These are phyloP conservation scores for Trichoderma koningii DNA, from an alignment of 2,329 filamentous ascomycete species.

Conservation along the genomic window DNA sequence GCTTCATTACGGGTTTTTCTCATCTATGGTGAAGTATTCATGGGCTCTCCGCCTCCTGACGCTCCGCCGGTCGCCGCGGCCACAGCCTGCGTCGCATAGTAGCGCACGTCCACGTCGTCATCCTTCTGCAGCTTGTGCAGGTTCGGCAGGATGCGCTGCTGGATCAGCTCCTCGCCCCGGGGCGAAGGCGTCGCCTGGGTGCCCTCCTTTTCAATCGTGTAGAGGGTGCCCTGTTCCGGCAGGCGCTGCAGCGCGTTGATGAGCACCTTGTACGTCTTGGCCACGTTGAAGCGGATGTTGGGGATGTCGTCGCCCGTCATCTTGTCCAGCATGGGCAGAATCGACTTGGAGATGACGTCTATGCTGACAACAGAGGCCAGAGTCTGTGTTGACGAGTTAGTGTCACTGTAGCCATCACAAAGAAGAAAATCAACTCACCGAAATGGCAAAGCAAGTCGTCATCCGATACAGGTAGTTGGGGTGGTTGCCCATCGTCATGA, in stretches of 20 bases:
- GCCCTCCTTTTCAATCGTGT: slow-evolving; percentile 79
- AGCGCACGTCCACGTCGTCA: slow-evolving; percentile 96
- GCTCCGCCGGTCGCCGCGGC: slow-evolving; percentile 53
- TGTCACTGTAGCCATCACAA: neutral
- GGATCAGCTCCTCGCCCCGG: slow-evolving; percentile 76
- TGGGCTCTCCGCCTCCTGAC: slow-evolving; percentile 54
- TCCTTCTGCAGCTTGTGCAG: slow-evolving; percentile 95
- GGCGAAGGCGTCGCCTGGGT: slow-evolving; percentile 64
- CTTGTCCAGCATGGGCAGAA: slow-evolving; percentile 94
- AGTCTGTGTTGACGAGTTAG: slow-evolving; percentile 61
- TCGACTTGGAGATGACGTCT: slow-evolving; percentile 88
- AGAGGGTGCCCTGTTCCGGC: slow-evolving; percentile 83
- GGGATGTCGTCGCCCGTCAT: slow-evolving; percentile 93
- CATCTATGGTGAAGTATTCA: slow-evolving; percentile 67
- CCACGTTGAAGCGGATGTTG: slow-evolving; percentile 99
- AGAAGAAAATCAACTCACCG: slow-evolving; percentile 66
- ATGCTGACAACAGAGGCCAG: slow-evolving; percentile 90
- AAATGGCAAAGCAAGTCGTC: slow-evolving; percentile 99
- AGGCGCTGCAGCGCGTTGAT: slow-evolving; percentile 90
- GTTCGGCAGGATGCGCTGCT: slow-evolving; percentile 83
- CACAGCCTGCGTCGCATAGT: slow-evolving; percentile 91
- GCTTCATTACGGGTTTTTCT: slow-evolving; percentile 52
- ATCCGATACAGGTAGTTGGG: slow-evolving; percentile 99
- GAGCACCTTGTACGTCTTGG: slow-evolving; percentile 91
- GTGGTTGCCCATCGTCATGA: slow-evolving; percentile 97